Evolutionary conservation across 106 monocot species (phyloP).

Genomic region (Dactylorhiza incarnata): DNA sequence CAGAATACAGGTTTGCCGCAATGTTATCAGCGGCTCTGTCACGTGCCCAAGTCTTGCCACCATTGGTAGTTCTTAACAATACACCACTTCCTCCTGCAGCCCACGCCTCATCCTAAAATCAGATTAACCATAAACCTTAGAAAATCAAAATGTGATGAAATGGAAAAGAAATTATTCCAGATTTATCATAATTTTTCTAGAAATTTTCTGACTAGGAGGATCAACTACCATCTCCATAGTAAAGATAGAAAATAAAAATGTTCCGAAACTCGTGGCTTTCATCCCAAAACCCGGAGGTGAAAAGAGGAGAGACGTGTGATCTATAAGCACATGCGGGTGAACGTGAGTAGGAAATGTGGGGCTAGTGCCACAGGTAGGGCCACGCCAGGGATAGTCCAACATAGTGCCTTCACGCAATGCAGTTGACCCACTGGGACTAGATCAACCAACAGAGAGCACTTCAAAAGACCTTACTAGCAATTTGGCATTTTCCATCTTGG

Average conservation of each 20-base stretch:
- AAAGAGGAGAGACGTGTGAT: too few species aligned
- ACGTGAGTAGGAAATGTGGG: too few species aligned
- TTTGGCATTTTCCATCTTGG: not conserved
- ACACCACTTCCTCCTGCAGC: constrained; percentile 91
- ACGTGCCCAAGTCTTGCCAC: constrained; percentile 83
- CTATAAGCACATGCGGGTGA: too few species aligned
- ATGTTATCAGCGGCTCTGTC: constrained; percentile 90
- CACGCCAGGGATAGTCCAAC: too few species aligned
- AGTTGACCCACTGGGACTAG: too few species aligned
- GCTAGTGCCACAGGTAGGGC: too few species aligned
- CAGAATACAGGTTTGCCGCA: constrained; percentile 88
- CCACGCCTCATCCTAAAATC: constrained; percentile 91
- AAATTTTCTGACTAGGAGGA: not conserved
- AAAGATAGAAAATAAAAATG: not conserved
- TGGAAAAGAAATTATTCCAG: not conserved
- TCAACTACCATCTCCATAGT: not conserved
- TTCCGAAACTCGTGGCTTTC: not conserved
- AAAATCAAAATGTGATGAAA: not conserved
- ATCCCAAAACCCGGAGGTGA: too few species aligned
- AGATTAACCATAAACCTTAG: not conserved
- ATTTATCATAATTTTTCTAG: not conserved
- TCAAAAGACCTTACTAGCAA: too few species aligned
- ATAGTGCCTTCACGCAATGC: too few species aligned
- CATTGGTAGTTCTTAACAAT: constrained; percentile 73
- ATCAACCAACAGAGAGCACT: too few species aligned